These are phyloP conservation scores for Ascochyta fabae DNA, from an alignment of 2,329 filamentous ascomycete genomes.

Conservation along the genomic window DNA sequence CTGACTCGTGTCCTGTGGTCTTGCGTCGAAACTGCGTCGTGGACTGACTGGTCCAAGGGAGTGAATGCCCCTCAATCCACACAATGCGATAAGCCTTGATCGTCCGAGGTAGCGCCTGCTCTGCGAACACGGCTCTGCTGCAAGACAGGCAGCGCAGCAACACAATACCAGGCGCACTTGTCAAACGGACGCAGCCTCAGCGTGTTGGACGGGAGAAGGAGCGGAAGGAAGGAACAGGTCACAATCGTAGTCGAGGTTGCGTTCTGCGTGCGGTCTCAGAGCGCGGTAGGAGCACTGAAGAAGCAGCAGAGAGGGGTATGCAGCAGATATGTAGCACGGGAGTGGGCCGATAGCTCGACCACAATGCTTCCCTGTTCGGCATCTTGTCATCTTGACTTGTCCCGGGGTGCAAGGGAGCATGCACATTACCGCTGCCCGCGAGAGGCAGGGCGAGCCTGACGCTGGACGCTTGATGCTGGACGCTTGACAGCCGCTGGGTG, in stretches of 20 bases:
- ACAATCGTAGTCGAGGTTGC: constrained; percentile 4
- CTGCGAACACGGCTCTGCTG: constrained; percentile 23
- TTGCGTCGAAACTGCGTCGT: constrained; percentile 14
- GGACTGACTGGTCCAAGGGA: constrained; percentile 11
- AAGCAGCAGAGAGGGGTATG: constrained; percentile 40
- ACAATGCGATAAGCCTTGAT: constrained; percentile 44
- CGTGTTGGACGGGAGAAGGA: background rate
- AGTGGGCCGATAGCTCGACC: constrained; percentile 37
- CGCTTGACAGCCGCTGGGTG: constrained; percentile 20
- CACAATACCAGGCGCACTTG: no score
- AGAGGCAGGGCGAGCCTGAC: constrained; percentile 17
- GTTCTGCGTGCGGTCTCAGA: constrained; percentile 16
- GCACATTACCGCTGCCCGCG: constrained; percentile 20
- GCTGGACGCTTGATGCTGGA: background rate
- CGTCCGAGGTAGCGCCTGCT: constrained; percentile 39
- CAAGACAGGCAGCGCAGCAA: background rate
- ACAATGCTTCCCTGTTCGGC: constrained; percentile 36
- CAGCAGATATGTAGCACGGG: constrained; percentile 40
- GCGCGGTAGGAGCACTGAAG: constrained; percentile 15
- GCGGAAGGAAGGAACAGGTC: background rate
- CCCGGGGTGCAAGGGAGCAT: constrained; percentile 23
- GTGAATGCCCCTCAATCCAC: constrained; percentile 31
- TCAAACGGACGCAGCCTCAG: no score
- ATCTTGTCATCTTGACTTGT: constrained; percentile 19
- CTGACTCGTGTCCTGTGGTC: constrained; percentile 4